A percentile compares a stretch with the other conserved stretches of the same genome.
Conservation (phyloP, 1,139 yeast species). For the Kurtzmaniella natalensis region DNA sequence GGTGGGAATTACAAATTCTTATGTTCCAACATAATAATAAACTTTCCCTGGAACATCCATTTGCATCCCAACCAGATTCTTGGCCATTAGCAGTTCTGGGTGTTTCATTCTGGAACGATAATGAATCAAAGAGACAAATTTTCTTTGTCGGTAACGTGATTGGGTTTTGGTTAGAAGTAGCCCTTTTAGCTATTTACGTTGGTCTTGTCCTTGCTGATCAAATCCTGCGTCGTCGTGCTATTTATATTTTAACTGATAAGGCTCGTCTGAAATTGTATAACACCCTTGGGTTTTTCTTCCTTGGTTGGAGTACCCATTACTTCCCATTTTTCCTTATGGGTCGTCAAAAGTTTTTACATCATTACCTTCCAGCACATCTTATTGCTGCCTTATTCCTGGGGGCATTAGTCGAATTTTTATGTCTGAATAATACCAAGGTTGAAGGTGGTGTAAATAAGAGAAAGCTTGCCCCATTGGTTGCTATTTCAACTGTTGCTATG, state of each 20-base stretch:
- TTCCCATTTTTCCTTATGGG: constrained; percentile 89
- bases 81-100: constrained; percentile 96
- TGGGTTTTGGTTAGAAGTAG: constrained; percentile 89
- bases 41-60: constrained; percentile 86
- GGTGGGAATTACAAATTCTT: constrained; percentile 80
- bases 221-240: constrained; percentile 69
- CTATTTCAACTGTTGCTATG: constrained; percentile 42
- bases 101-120: constrained; percentile 93
- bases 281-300: constrained; percentile 77
- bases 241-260: constrained; percentile 49
- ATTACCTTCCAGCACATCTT: constrained; percentile 93
- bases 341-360: constrained; percentile 92
- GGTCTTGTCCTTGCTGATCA: constrained; percentile 71
- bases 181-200: constrained; percentile 59
- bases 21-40: constrained; percentile 95
- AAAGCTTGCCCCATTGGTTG: constrained; percentile 32
- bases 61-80: constrained; percentile 85
- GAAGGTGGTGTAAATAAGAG: constrained; percentile 19
- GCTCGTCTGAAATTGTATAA: constrained; percentile 75
- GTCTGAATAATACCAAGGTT: constrained; percentile 44
- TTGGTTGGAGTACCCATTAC: constrained; percentile 87
- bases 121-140: constrained; percentile 61
- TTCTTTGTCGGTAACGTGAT: constrained; percentile 81
- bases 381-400: constrained; percentile 84
- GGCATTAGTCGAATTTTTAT: constrained; percentile 72